These are phyloP conservation scores for Mortierella alpina DNA, from an alignment of 192 early-diverging fungal species.

Conservation along the genomic window DNA sequence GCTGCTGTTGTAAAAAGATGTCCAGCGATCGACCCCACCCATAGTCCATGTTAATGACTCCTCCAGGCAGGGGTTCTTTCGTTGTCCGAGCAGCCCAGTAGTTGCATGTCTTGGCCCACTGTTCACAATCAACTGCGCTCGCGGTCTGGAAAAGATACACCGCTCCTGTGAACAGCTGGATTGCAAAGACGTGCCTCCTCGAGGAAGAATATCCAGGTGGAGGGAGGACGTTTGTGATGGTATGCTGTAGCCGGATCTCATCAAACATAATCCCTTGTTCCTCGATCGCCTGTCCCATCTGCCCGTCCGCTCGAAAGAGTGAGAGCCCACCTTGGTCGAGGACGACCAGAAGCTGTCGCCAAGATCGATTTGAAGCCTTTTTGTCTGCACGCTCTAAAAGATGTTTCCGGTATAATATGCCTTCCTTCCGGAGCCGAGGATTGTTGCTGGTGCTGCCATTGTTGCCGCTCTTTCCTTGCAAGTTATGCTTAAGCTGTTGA, in stretches of 20 bases:
- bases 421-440: slow-evolving; percentile 67
- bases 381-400: slow-evolving; percentile 78
- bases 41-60: slow-evolving; percentile 91
- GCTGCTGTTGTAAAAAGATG: neutral
- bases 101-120: slow-evolving; percentile 92
- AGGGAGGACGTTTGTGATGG: slow-evolving; percentile 84
- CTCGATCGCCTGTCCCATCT: slow-evolving; percentile 9
- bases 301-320: slow-evolving; percentile 80
- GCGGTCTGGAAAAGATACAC: slow-evolving; percentile 91
- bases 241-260: slow-evolving; percentile 76
- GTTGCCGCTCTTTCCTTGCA: no score
- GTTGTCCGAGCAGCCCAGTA: slow-evolving; percentile 94
- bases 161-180: slow-evolving; percentile 83
- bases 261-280: slow-evolving; percentile 38
- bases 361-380: slow-evolving; percentile 86
- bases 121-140: slow-evolving; percentile 73
- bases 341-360: slow-evolving; percentile 84
- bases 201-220: slow-evolving; percentile 84
- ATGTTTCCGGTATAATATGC: slow-evolving; percentile 91
- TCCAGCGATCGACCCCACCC: slow-evolving; percentile 82
- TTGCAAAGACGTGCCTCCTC: slow-evolving; percentile 86
- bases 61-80: slow-evolving; percentile 90
- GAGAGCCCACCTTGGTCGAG: slow-evolving; percentile 76
- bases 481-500: no score
- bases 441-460: no score